Percentiles rank a stretch among this genome's conserved stretches.
phyloP scores from a whole-genome alignment of 768 basidiomycete genomes.

The Crassisporium funariophilum region DNA sequence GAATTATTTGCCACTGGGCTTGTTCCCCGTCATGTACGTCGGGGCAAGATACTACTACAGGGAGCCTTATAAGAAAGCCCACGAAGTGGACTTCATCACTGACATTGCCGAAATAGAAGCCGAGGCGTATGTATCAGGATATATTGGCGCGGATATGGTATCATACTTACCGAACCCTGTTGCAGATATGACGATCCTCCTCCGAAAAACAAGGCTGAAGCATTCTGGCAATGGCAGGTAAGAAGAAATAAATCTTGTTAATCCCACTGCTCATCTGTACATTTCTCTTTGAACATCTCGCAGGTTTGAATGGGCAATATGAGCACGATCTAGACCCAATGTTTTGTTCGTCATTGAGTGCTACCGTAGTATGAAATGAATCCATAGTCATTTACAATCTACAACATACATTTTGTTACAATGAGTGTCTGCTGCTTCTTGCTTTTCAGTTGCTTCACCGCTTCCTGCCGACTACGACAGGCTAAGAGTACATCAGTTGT shows the following conservation, averaged over 20 bases:
- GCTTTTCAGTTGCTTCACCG: too few species aligned
- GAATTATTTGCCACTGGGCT: constrained; percentile 70
- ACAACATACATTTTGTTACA: too few species aligned
- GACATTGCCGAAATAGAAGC: constrained; percentile 73
- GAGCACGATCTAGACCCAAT: too few species aligned
- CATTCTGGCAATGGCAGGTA: constrained; percentile 82
- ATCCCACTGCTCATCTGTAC: too few species aligned
- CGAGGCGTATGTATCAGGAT: constrained; percentile 44
- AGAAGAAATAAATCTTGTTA: constrained; percentile 27
- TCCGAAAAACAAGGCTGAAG: constrained; percentile 66
- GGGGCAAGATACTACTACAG: constrained; percentile 57
- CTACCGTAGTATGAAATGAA: too few species aligned
- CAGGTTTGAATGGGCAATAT: too few species aligned
- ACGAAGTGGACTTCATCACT: constrained; percentile 85
- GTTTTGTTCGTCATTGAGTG: too few species aligned
- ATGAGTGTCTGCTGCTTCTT: too few species aligned
- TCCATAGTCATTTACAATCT: too few species aligned
- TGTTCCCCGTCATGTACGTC: constrained; percentile 78
- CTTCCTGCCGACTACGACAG: too few species aligned
- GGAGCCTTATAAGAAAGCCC: constrained; percentile 43
- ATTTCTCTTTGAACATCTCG: too few species aligned
- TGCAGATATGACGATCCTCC: constrained; percentile 65
- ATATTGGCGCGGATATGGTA: not conserved
- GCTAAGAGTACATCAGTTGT: too few species aligned
- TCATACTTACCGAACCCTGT: not conserved